These are phyloP conservation scores for Sporothrix phasma DNA, from an alignment of 2,329 filamentous ascomycete species.

Conservation along the genomic window DNA sequence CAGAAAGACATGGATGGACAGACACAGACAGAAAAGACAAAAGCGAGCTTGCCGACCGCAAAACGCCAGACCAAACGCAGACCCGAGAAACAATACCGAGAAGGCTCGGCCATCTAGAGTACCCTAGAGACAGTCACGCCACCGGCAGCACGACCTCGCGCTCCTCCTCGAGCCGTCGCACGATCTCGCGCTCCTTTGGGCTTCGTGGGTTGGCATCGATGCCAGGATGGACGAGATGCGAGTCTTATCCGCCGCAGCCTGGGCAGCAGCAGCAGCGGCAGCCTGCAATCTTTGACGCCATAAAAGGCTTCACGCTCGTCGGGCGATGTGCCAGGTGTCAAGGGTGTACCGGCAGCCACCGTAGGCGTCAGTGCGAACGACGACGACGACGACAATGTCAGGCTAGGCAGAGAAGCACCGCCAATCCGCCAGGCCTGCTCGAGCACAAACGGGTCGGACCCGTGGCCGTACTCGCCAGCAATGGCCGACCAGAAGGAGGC, in stretches of 20 bases:
- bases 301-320: constrained; percentile 36
- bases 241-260: constrained; percentile 37
- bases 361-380: constrained; percentile 17
- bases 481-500: constrained; percentile 63
- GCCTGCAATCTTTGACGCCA: constrained; percentile 24
- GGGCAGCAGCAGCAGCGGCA: background rate
- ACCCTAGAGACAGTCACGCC: constrained; percentile 2
- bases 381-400: background rate
- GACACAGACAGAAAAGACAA: background rate
- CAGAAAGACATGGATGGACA: background rate
- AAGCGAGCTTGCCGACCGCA: background rate
- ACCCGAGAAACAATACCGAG: background rate
- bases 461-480: constrained; percentile 59
- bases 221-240: constrained; percentile 52
- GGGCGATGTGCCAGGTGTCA: constrained; percentile 45
- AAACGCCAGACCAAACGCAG: background rate
- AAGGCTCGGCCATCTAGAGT: no score
- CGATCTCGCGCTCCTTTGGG: constrained; percentile 47
- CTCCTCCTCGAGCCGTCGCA: constrained; percentile 46
- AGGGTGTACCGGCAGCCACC: constrained; percentile 29
- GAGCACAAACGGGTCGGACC: constrained; percentile 50
- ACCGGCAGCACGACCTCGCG: constrained; percentile 13
- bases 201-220: constrained; percentile 49
- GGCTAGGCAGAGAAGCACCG: constrained; percentile 23
- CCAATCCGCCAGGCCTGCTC: constrained; percentile 56